Evolutionary conservation across 1,284 basidiomycete species (phyloP).

Genomic region (Mrakiaceae sp.): DNA sequence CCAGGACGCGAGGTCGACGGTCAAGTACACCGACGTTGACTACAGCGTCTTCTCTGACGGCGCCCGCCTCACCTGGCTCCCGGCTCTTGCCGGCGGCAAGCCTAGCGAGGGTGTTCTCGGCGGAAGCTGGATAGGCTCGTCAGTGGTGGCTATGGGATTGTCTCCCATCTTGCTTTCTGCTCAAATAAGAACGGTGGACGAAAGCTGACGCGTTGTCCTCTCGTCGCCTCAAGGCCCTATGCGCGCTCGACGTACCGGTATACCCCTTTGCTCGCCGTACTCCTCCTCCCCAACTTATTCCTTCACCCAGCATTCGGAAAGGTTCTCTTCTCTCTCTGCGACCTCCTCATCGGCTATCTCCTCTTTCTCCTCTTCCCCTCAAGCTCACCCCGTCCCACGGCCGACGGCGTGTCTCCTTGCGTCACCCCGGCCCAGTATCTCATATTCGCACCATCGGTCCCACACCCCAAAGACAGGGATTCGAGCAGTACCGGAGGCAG

Average conservation of each 20-base stretch:
- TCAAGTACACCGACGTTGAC: slow-evolving; percentile 96
- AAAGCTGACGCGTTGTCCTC: neutral
- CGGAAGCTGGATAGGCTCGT: slow-evolving; percentile 50
- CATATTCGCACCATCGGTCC: no score
- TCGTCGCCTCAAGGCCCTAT: slow-evolving; percentile 58
- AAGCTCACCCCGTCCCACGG: neutral
- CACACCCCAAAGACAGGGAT: no score
- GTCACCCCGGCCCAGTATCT: neutral
- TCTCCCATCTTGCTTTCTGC: no score
- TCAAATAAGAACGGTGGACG: no score
- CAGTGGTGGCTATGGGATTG: slow-evolving; percentile 26
- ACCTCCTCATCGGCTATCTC: slow-evolving; percentile 67
- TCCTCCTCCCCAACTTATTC: slow-evolving; percentile 68
- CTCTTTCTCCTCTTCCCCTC: slow-evolving; percentile 43
- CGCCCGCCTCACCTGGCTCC: slow-evolving; percentile 49
- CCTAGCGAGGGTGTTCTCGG: slow-evolving; percentile 39
- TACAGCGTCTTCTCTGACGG: slow-evolving; percentile 94
- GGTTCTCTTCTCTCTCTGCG: slow-evolving; percentile 73
- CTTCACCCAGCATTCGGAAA: slow-evolving; percentile 79
- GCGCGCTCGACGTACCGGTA: slow-evolving; percentile 90
- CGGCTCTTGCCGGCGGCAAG: slow-evolving; percentile 21
- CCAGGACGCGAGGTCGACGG: slow-evolving; percentile 66
- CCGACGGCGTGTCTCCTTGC: neutral
- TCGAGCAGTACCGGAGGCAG: no score
- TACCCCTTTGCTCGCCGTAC: slow-evolving; percentile 77